These are phyloP conservation scores for Berberis vulgaris DNA, from an alignment of 164 flowering plant genomes.

Conservation along the genomic window DNA sequence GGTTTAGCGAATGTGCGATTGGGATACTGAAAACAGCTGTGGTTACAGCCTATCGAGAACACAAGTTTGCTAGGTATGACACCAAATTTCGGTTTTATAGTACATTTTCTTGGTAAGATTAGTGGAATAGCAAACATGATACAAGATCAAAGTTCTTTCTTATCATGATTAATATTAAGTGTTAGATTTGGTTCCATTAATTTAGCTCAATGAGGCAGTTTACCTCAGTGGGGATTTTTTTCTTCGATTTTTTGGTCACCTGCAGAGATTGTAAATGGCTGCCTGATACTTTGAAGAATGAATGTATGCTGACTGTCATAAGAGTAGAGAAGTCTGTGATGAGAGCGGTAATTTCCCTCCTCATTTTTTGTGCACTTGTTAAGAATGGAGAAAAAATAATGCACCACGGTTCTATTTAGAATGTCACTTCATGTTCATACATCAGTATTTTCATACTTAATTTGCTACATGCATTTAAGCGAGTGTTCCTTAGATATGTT, in stretches of 20 bases:
- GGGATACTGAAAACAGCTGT: constrained; percentile 43
- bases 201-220: not conserved
- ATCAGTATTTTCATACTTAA: too few relatives aligned
- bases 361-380: not conserved
- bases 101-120: not conserved
- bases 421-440: too few relatives aligned
- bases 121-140: not conserved
- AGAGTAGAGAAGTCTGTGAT: constrained; percentile 54
- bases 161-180: not conserved
- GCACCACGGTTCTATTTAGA: too few relatives aligned
- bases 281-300: constrained; percentile 48
- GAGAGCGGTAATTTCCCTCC: constrained; percentile 51
- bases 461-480: too few relatives aligned
- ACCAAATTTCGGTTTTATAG: not conserved
- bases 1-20: constrained; percentile 54
- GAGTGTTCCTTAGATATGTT: not conserved
- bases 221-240: not conserved
- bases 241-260: constrained; percentile 4
- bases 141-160: not conserved
- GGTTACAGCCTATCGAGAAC: constrained; percentile 44
- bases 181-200: not conserved
- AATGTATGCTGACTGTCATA: constrained; percentile 35
- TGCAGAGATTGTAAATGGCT: constrained; percentile 70
- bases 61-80: constrained; percentile 42
- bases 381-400: not conserved